phyloP scores from a whole-genome alignment of 305 asterid species.

The Fraxinus nigra region DNA sequence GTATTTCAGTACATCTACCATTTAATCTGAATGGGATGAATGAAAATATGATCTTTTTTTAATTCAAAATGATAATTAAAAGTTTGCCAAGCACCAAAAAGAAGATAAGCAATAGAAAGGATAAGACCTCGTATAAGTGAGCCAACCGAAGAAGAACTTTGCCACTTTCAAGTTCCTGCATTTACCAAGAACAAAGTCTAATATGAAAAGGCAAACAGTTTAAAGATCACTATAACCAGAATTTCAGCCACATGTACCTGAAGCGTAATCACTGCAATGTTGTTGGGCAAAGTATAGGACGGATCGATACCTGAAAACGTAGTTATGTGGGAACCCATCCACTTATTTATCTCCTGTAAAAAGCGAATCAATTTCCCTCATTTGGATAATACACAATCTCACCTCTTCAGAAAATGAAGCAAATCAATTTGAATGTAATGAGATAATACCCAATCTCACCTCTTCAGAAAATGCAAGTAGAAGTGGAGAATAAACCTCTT shows the following conservation, averaged over 20 bases:
- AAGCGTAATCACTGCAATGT: slow-evolving; percentile 38
- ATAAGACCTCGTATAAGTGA: slow-evolving; percentile 38
- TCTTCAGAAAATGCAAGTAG: slow-evolving; percentile 39
- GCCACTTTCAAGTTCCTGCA: slow-evolving; percentile 41
- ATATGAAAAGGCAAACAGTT: not conserved
- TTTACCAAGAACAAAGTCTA: not conserved
- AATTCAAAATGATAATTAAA: slow-evolving; percentile 9
- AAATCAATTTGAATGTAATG: not conserved
- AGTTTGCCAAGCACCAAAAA: not conserved
- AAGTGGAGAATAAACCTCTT: slow-evolving; percentile 42
- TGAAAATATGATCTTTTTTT: not conserved
- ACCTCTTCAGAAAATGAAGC: no score
- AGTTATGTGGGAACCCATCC: slow-evolving; percentile 29
- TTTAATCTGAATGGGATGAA: not conserved
- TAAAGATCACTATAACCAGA: not conserved
- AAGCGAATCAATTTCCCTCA: slow-evolving; percentile 8
- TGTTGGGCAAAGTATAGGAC: slow-evolving; percentile 34
- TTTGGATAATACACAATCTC: not conserved
- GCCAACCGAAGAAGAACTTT: slow-evolving; percentile 36
- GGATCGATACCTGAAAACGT: slow-evolving; percentile 35
- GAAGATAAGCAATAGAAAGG: not conserved
- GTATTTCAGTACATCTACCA: not conserved
- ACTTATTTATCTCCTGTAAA: slow-evolving; percentile 27
- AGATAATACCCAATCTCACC: slow-evolving; percentile 20
- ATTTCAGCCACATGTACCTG: slow-evolving; percentile 24